Evolutionary conservation across 2,329 filamentous ascomycete genomes (phyloP).

Genomic region (Parastagonospora nodorum): DNA sequence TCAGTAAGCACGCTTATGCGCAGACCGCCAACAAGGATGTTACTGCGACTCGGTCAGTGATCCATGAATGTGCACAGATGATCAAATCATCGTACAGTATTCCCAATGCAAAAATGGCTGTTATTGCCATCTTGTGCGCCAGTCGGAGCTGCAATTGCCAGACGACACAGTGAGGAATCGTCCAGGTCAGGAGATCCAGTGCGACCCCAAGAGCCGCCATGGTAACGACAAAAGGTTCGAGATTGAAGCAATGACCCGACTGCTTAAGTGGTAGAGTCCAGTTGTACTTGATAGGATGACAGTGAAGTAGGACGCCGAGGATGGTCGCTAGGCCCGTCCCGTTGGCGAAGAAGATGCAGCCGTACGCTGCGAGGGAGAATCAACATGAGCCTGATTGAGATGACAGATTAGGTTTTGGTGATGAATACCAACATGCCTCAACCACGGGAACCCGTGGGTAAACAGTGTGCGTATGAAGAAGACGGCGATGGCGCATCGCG

Average conservation of each 20-base stretch:
- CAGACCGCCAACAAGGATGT: conserved; percentile 20
- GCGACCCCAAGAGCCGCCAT: conserved; percentile 15
- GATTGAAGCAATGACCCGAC: conserved; percentile 21
- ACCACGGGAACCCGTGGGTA: conserved; percentile 16
- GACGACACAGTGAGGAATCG: conserved; percentile 30
- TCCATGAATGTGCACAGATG: not conserved
- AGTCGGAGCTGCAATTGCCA: conserved; percentile 27
- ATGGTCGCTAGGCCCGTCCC: conserved; percentile 12
- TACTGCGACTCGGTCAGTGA: conserved; percentile 17
- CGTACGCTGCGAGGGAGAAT: conserved; percentile 20
- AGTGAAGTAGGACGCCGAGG: conserved; percentile 19
- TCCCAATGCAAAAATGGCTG: conserved; percentile 28
- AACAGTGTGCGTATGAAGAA: conserved; percentile 35
- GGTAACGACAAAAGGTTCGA: conserved; percentile 14
- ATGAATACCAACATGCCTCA: conserved; percentile 26
- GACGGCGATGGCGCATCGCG: conserved; percentile 28
- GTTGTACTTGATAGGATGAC: conserved; percentile 28
- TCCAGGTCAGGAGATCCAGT: conserved; percentile 28
- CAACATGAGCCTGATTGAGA: conserved; percentile 8
- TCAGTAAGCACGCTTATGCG: conserved; percentile 12
- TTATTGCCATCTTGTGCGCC: conserved; percentile 31
- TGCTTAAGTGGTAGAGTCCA: conserved; percentile 22
- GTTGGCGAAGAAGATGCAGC: conserved; percentile 16
- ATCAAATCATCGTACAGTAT: conserved; percentile 17
- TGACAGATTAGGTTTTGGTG: not conserved